A percentile compares a stretch with the other conserved stretches of the same genome.
phyloP scores from a whole-genome alignment of 2,329 filamentous ascomycete genomes.

The Aspergillus phoenicis region DNA sequence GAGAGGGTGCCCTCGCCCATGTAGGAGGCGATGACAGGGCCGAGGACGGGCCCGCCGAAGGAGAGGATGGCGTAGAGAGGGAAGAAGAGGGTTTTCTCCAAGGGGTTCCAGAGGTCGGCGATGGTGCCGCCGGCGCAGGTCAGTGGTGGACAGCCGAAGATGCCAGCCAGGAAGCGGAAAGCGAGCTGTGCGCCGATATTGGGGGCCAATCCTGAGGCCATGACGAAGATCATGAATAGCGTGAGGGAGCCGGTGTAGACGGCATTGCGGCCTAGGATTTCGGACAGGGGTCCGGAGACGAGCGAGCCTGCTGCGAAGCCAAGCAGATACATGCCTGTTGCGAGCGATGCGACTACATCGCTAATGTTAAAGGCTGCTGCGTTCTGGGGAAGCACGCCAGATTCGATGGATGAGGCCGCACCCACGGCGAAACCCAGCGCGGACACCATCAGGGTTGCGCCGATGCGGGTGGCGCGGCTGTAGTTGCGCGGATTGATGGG shows the following conservation, averaged over 20 bases:
- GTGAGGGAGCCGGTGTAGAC: conserved; percentile 53
- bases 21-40: conserved; percentile 25
- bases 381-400: conserved; percentile 51
- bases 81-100: conserved; percentile 54
- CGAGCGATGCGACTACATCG: conserved; percentile 54
- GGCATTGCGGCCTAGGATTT: conserved; percentile 53
- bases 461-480: conserved; percentile 36
- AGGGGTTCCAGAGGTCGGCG: conserved; percentile 51
- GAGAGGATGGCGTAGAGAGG: conserved; percentile 55
- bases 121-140: conserved; percentile 52
- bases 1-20: conserved; percentile 26
- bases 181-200: conserved; percentile 54
- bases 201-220: conserved; percentile 51
- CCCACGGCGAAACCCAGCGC: conserved; percentile 55
- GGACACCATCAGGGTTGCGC: conserved; percentile 48
- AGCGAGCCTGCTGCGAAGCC: conserved; percentile 54
- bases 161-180: conserved; percentile 54
- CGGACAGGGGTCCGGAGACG: conserved; percentile 53
- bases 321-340: conserved; percentile 48
- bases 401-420: conserved; percentile 57
- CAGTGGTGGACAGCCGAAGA: conserved; percentile 50
- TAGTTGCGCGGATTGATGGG: conserved; percentile 45
- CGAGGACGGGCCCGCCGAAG: conserved; percentile 36
- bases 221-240: conserved; percentile 54
- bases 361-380: conserved; percentile 51